These are phyloP conservation scores for Backusella tuberculispora DNA, from an alignment of 192 early-diverging fungal genomes.

Conservation along the genomic window DNA sequence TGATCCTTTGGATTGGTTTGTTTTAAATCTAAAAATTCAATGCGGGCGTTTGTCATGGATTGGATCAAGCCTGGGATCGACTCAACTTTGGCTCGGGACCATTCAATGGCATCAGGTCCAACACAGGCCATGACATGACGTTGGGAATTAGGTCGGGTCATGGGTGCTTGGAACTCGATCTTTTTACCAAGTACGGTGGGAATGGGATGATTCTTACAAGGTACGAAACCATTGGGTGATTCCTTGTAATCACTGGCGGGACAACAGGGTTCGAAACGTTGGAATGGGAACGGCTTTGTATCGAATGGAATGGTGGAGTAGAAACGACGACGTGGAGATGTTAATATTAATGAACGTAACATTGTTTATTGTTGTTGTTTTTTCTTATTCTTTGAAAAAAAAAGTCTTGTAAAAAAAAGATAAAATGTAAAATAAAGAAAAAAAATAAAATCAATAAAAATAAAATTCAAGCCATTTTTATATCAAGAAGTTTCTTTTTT, in stretches of 20 bases:
- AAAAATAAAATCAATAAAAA: too few relatives aligned
- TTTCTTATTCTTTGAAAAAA: background rate
- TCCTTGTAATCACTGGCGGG: background rate
- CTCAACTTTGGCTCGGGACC: constrained; percentile 42
- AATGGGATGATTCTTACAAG: constrained; percentile 39
- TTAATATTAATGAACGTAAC: background rate
- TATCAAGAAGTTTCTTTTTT: too few relatives aligned
- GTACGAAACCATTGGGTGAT: constrained; percentile 31
- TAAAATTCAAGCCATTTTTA: too few relatives aligned
- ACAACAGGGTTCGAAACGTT: constrained; percentile 43
- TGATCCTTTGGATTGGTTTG: background rate
- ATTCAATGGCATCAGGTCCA: constrained; percentile 35
- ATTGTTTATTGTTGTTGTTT: background rate
- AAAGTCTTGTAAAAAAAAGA: background rate
- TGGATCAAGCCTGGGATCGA: constrained; percentile 22
- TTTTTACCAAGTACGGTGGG: constrained; percentile 39
- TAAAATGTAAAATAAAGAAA: background rate
- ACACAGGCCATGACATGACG: constrained; percentile 44
- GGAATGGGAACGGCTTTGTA: constrained; percentile 30
- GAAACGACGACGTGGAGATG: background rate
- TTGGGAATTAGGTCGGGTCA: constrained; percentile 17
- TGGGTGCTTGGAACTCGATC: constrained; percentile 32
- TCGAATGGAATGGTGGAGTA: constrained; percentile 40
- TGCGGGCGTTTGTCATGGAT: background rate
- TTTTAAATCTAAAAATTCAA: background rate